Evolutionary conservation across 2,329 filamentous ascomycete species (phyloP).

Genomic region (Trichoderma aggressivum): DNA sequence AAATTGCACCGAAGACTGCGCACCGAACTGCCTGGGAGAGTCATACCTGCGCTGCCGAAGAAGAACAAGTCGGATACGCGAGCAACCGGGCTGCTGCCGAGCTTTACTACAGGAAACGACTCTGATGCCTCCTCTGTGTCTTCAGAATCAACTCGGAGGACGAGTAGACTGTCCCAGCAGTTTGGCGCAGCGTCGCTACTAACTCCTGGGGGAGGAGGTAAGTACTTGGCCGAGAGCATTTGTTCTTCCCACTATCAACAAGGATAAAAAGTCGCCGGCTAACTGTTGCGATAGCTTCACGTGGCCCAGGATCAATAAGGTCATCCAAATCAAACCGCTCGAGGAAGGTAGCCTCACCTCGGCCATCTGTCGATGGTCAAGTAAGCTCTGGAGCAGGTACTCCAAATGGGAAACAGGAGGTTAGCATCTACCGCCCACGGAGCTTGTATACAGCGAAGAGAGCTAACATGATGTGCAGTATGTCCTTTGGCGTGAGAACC

Average conservation of each 20-base stretch:
- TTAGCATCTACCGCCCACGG: conserved; percentile 19
- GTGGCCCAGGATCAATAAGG: conserved; percentile 29
- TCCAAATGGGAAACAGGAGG: conserved; percentile 27
- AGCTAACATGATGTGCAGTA: conserved; percentile 41
- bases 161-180: conserved; percentile 31
- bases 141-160: conserved; percentile 68
- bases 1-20: conserved; percentile 75
- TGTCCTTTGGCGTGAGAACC: conserved; percentile 77
- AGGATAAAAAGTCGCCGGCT: neutral
- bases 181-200: conserved; percentile 27
- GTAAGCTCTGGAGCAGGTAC: conserved; percentile 25
- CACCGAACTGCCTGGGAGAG: conserved; percentile 83
- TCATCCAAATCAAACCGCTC: conserved; percentile 33
- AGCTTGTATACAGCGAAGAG: neutral
- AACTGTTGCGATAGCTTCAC: conserved; percentile 5
- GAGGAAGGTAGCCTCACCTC: conserved; percentile 28
- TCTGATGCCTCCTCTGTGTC: conserved; percentile 79
- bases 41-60: conserved; percentile 79
- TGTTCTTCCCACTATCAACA: neutral
- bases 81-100: conserved; percentile 53
- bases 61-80: conserved; percentile 85
- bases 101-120: conserved; percentile 56
- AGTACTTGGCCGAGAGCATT: neutral
- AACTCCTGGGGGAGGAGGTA: conserved; percentile 28
- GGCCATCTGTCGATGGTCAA: conserved; percentile 33